These are phyloP conservation scores for Sugiyamaella floridensis DNA, from an alignment of 805 yeast genomes.

Conservation along the genomic window DNA sequence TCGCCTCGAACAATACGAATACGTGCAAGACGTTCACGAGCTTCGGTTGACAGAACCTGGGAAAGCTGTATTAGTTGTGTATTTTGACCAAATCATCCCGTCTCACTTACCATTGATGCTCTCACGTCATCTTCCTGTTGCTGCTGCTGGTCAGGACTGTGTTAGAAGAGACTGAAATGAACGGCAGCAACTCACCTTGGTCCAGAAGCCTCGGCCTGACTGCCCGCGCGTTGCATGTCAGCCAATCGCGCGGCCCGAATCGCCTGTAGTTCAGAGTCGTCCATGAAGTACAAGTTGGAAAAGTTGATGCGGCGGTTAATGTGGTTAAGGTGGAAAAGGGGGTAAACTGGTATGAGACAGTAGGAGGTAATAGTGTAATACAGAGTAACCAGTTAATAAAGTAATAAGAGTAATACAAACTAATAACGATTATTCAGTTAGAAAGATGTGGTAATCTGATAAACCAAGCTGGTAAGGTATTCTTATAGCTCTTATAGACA, in stretches of 20 bases:
- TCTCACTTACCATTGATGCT: slow-evolving; percentile 24
- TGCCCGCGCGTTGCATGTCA: slow-evolving; percentile 55
- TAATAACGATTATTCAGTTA: too few species aligned
- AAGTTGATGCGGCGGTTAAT: neutral
- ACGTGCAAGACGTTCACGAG: slow-evolving; percentile 80
- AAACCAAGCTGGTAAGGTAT: too few species aligned
- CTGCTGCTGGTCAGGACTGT: slow-evolving; percentile 2
- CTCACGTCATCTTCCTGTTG: slow-evolving; percentile 36
- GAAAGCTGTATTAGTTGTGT: slow-evolving; percentile 37
- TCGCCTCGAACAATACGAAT: slow-evolving; percentile 88
- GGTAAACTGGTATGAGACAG: neutral
- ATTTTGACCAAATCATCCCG: neutral
- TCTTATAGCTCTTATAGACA: too few species aligned
- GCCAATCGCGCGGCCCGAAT: slow-evolving; percentile 88
- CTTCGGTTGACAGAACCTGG: slow-evolving; percentile 71
- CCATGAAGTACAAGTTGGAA: slow-evolving; percentile 46
- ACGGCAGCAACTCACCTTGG: slow-evolving; percentile 3
- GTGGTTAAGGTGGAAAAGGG: neutral
- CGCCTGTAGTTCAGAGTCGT: slow-evolving; percentile 79
- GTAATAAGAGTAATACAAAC: too few species aligned
- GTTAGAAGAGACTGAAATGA: neutral
- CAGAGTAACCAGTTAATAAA: neutral
- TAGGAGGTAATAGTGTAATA: neutral
- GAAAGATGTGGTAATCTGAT: too few species aligned
- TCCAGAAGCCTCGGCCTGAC: slow-evolving; percentile 1